phyloP scores from a whole-genome alignment of 2,329 filamentous ascomycete species.

The Cercospora zeina region DNA sequence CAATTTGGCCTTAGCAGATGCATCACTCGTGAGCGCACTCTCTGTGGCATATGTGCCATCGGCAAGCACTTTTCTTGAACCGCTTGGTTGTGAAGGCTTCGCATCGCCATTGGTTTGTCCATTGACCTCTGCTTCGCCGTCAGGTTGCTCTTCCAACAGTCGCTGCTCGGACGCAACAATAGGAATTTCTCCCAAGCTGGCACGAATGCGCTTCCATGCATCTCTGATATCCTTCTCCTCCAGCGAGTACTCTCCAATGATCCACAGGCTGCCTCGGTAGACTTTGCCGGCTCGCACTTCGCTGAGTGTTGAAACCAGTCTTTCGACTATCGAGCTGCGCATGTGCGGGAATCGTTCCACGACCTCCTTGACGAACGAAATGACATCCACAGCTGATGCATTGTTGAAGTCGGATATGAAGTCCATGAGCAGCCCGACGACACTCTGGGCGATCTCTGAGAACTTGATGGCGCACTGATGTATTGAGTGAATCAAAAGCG shows the following conservation, averaged over 20 bases:
- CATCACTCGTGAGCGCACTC: conserved; percentile 90
- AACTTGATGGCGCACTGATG: conserved; percentile 99
- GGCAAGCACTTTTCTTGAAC: conserved; percentile 86
- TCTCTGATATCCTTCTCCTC: conserved; percentile 93
- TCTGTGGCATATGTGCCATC: conserved; percentile 98
- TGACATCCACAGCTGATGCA: conserved; percentile 92
- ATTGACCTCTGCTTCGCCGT: conserved; percentile 60
- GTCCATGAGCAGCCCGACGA: conserved; percentile 96
- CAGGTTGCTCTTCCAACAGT: conserved; percentile 76
- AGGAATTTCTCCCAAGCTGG: conserved; percentile 92
- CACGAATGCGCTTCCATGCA: conserved; percentile 92
- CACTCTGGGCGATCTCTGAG: conserved; percentile 94
- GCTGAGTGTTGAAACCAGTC: conserved; percentile 82
- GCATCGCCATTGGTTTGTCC: conserved; percentile 78
- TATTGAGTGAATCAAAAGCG: conserved; percentile 93
- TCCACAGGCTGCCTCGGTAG: conserved; percentile 95
- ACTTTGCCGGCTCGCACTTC: conserved; percentile 97
- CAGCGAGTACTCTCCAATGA: conserved; percentile 93
- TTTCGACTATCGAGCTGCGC: conserved; percentile 80
- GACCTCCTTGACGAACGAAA: conserved; percentile 98
- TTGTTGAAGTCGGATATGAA: conserved; percentile 99
- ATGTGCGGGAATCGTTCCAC: conserved; percentile 96
- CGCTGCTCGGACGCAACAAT: conserved; percentile 94
- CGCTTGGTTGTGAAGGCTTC: conserved; percentile 72
- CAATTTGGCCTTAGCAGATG: conserved; percentile 82